Conservation (phyloP, 2,329 filamentous ascomycete species). For the Sordariomycetes sp. region DNA sequence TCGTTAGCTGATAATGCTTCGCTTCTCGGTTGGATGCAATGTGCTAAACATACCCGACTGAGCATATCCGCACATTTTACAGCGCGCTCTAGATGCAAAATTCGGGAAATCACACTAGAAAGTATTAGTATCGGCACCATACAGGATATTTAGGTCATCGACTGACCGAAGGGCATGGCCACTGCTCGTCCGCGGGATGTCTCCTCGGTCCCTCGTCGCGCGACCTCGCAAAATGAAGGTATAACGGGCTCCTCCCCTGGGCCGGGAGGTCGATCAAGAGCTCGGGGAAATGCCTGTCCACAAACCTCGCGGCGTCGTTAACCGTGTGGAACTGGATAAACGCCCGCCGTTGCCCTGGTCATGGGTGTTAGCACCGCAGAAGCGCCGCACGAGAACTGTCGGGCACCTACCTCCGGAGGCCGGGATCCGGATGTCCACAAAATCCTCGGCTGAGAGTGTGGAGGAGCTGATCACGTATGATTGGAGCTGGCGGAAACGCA, state of each 20-base stretch:
- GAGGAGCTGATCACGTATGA: constrained; percentile 19
- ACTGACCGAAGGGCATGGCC: constrained; percentile 23
- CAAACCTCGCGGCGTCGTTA: constrained; percentile 27
- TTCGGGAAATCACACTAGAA: constrained; percentile 27
- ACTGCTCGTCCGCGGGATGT: constrained; percentile 15
- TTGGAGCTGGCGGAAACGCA: neutral
- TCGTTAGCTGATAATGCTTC: neutral
- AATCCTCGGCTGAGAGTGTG: constrained; percentile 21
- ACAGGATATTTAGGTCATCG: neutral
- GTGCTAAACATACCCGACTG: constrained; percentile 1
- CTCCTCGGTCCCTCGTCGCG: constrained; percentile 22
- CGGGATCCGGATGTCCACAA: constrained; percentile 27
- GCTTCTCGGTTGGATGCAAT: neutral
- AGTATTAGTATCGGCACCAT: constrained; percentile 9
- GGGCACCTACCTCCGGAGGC: constrained; percentile 18
- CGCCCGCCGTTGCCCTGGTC: constrained; percentile 25
- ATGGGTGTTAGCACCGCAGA: constrained; percentile 8
- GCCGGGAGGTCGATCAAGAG: constrained; percentile 23
- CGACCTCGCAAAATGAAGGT: constrained; percentile 28
- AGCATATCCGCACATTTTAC: constrained; percentile 23
- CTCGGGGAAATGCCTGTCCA: constrained; percentile 30
- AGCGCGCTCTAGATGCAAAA: constrained; percentile 23
- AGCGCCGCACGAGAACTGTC: neutral
- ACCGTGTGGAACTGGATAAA: constrained; percentile 30
- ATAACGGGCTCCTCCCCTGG: constrained; percentile 24